Evolutionary conservation across 1,284 basidiomycete genomes (phyloP), one percentile per base, ranked within the genome.

Genomic region (Papiliotrema fonsecae): DNA sequence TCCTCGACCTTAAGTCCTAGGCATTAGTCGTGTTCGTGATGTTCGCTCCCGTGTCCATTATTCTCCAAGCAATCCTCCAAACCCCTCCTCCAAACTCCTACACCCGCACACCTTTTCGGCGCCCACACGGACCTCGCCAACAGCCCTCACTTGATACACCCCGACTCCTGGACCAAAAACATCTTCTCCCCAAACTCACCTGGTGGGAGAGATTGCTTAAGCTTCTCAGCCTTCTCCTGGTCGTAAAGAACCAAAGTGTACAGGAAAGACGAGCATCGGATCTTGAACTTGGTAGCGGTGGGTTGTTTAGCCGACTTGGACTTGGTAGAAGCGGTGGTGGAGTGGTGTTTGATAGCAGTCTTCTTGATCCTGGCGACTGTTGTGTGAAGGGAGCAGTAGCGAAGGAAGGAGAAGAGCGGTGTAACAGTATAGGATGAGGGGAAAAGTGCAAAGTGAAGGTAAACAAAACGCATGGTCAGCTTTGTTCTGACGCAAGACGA

Each of bases 201-300:
- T 72, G 96, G 94, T 54, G 94, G 94, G 47, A 99, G 81, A 69
- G 85, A 87, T 79, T 90, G 88, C 81, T 87, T 85, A 67, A 99
- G 85, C 82, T 97, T 99, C 75, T 96, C 91, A 42, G 96, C 96
- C 83, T 97, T 97, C 77, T 97, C 92, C 69, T 87, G 82, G 78
- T 98, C 96, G 73, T 93, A 86, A 71, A 98, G 78, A 58, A 86
- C 84, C 62, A 98, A 84, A 27, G 96, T 98, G 86, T 99, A 98
- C 60, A 98, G 87, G 79, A 94, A 97, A 72, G 87, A 83, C 57
- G 88, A 88, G 81, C 93, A 97, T 76, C 94, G 85, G 73, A 99
- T 84, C 83, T 98, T 98, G 85, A 98, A 97, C 80, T 98, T 97
- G 75, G 88, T 94, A 77, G 86, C 82, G 58, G 81, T 80, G 79